Conservation (phyloP, 2,329 filamentous ascomycete genomes). For the Pseudogymnoascus sp. region DNA sequence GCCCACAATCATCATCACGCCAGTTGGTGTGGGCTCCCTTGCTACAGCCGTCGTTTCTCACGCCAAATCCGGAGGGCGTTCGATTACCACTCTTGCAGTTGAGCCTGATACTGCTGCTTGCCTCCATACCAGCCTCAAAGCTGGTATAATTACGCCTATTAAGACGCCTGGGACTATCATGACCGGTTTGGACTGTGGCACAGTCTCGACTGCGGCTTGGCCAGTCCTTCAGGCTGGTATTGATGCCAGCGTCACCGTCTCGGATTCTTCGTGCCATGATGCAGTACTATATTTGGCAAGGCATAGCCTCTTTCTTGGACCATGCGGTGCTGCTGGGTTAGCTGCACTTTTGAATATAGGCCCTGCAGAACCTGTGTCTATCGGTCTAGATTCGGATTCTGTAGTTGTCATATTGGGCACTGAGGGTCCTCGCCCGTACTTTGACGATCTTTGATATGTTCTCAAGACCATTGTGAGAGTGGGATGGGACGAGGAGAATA, state of each 20-base stretch:
- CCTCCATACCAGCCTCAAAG: slow-evolving; percentile 36
- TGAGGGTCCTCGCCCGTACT: slow-evolving; percentile 50
- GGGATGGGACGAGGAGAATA: background rate
- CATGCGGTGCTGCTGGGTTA: slow-evolving; percentile 43
- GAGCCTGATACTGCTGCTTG: slow-evolving; percentile 59
- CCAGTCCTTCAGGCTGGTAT: slow-evolving; percentile 34
- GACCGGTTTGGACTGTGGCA: slow-evolving; percentile 43
- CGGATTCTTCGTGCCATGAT: slow-evolving; percentile 36
- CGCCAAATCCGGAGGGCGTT: slow-evolving; percentile 43
- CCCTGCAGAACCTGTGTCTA: background rate
- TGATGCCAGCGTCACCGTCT: slow-evolving; percentile 35
- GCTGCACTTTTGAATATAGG: slow-evolving; percentile 40
- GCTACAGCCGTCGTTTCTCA: slow-evolving; percentile 59
- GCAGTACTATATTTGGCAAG: slow-evolving; percentile 32
- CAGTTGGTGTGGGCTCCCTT: slow-evolving; percentile 64
- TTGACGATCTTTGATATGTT: background rate
- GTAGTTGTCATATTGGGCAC: slow-evolving; percentile 59
- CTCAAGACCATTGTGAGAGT: background rate
- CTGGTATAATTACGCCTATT: slow-evolving; percentile 32
- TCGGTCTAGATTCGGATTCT: slow-evolving; percentile 36
- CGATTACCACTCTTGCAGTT: slow-evolving; percentile 42
- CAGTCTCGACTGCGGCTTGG: slow-evolving; percentile 39
- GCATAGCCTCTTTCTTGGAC: slow-evolving; percentile 35
- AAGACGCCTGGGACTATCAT: slow-evolving; percentile 36
- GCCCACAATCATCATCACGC: slow-evolving; percentile 47